Conservation (phyloP, 805 yeast genomes). For the Candida golubevii region DNA sequence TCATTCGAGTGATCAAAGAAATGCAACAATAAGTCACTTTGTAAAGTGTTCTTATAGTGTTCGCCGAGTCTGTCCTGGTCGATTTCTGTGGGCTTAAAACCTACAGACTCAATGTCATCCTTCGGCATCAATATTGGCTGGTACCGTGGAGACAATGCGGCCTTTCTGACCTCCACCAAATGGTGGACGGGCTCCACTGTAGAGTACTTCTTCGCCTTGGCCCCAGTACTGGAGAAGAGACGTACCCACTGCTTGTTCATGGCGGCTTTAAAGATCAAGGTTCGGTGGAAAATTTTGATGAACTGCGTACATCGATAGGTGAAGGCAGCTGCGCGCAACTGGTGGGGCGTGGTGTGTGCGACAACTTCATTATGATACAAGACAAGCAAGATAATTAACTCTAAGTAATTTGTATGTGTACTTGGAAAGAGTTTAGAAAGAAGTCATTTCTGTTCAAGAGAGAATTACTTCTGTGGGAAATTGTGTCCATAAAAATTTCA, state of each 20-base stretch:
- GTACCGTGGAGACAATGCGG: conserved; percentile 69
- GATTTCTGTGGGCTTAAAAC: conserved; percentile 69
- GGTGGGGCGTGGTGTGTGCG: too few relatives aligned
- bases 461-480: too few relatives aligned
- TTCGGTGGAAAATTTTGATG: conserved; percentile 9
- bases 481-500: too few relatives aligned
- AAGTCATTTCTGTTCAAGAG: too few relatives aligned
- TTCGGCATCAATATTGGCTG: conserved; percentile 62
- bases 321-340: background rate
- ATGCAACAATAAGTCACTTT: conserved; percentile 73
- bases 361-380: too few relatives aligned
- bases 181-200: conserved; percentile 92
- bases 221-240: conserved; percentile 38
- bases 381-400: too few relatives aligned
- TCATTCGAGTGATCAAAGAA: conserved; percentile 65
- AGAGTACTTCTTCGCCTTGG: conserved; percentile 51
- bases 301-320: conserved; percentile 1
- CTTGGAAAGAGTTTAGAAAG: too few relatives aligned
- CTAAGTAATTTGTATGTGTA: too few relatives aligned
- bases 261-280: conserved; percentile 3
- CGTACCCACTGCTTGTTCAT: conserved; percentile 25
- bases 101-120: conserved; percentile 75
- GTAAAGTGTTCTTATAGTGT: conserved; percentile 69
- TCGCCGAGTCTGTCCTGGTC: conserved; percentile 76
- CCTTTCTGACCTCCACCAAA: conserved; percentile 68